These are phyloP conservation scores for Russula sp. DNA, from an alignment of 768 basidiomycete genomes.

Conservation along the genomic window DNA sequence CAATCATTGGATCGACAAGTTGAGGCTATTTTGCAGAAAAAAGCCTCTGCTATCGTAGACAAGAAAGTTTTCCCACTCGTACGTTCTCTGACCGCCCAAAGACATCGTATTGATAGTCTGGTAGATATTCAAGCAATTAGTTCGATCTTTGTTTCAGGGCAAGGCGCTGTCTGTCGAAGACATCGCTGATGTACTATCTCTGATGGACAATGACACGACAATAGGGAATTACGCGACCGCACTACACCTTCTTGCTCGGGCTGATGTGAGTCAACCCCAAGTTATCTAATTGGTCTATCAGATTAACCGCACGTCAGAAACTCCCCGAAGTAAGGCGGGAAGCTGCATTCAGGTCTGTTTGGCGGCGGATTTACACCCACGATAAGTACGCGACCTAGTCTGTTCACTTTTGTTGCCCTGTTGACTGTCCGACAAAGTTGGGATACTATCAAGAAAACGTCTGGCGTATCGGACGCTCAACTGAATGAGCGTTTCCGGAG, in stretches of 20 bases:
- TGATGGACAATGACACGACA: slow-evolving; percentile 67
- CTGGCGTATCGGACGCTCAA: slow-evolving; percentile 69
- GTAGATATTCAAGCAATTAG: slow-evolving; percentile 64
- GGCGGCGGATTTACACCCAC: slow-evolving; percentile 83
- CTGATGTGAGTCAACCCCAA: slow-evolving; percentile 34
- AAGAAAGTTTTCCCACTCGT: slow-evolving; percentile 49
- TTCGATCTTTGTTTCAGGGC: slow-evolving; percentile 65
- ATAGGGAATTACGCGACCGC: slow-evolving; percentile 63
- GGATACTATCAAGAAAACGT: slow-evolving; percentile 65
- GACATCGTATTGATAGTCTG: slow-evolving; percentile 18
- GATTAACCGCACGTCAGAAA: slow-evolving; percentile 34
- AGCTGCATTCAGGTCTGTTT: slow-evolving; percentile 67
- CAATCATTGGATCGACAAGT: slow-evolving; percentile 64
- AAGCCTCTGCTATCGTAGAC: slow-evolving; percentile 40
- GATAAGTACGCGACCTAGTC: slow-evolving; percentile 55
- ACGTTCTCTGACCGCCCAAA: slow-evolving; percentile 3
- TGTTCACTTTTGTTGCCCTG: neutral
- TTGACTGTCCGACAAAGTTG: slow-evolving; percentile 54
- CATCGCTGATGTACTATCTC: slow-evolving; percentile 70
- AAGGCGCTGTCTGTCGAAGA: slow-evolving; percentile 72
- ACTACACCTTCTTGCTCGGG: slow-evolving; percentile 54
- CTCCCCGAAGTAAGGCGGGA: slow-evolving; percentile 62
- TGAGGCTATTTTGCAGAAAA: slow-evolving; percentile 49
- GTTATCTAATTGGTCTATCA: no score
- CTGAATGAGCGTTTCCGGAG: slow-evolving; percentile 60